Base-by-base conservation (phyloP, 1,139 yeast species). In the Yamadazyma sp. region DNA sequence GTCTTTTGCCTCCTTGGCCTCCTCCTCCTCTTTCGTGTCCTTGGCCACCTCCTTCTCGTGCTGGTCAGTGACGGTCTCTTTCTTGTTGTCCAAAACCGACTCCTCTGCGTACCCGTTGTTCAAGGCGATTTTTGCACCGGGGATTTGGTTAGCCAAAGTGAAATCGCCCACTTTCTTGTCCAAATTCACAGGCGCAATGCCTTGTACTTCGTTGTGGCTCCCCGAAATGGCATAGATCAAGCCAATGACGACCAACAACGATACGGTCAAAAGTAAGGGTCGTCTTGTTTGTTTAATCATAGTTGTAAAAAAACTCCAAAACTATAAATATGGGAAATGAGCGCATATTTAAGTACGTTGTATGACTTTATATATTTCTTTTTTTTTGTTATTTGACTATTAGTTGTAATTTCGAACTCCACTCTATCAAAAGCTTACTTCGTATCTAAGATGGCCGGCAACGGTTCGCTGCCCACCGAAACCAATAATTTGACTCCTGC, bases 371-470 rank as follows among this genome's bases (percentile, higher is more conserved):
- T 20, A 20, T 20, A 20, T 20, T 6, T 20, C 8, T 5, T 6
- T 20, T 20, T 20, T 26, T 26, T 26, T 12, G 8, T 12, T 12
- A 12, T 26, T 11, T 26, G n/a, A n/a, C n/a, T n/a, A n/a, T n/a
- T n/a, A n/a, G n/a, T n/a, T n/a, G n/a, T n/a, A n/a, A n/a, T n/a
- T n/a, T n/a, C n/a, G n/a, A n/a, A n/a, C n/a, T n/a, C n/a, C n/a
- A 24, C 5, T 24, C 17, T 28, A 28, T 28, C 11, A 28, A 15
- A 5, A 7, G 6, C 9, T 31, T n/a, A 22, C 14, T 22, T 29
- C 34, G 83, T 81, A 44, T 77, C 78, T 52, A 83, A 73, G 32
- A 82, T 81, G 23, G 87, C 87, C 17, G 89, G 88, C 45, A 83
- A 70, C 34, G 82, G 77, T 49, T 80, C 82, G 45, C 62, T 59